These are phyloP conservation scores for Colletotrichum sp. DNA, from an alignment of 2,329 filamentous ascomycete species.

Conservation along the genomic window DNA sequence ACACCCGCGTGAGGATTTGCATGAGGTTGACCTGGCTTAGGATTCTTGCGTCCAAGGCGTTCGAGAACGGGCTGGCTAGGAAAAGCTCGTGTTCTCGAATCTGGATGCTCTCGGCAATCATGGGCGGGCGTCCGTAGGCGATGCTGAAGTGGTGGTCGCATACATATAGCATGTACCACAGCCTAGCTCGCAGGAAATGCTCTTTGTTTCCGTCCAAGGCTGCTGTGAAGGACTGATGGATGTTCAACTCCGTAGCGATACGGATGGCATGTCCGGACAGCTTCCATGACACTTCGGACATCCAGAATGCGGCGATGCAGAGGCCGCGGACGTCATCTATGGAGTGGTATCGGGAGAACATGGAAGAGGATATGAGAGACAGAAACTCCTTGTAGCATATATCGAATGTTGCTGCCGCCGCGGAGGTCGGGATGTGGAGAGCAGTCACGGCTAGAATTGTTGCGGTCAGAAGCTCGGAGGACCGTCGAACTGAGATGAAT, in stretches of 20 bases:
- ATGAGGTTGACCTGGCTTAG: slow-evolving; percentile 25
- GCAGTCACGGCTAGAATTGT: slow-evolving; percentile 64
- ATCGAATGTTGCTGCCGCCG: slow-evolving; percentile 54
- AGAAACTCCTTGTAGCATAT: slow-evolving; percentile 63
- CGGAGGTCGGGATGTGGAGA: slow-evolving; percentile 60
- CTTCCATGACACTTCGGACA: slow-evolving; percentile 66
- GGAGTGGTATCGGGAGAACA: slow-evolving; percentile 62
- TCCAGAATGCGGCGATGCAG: slow-evolving; percentile 67
- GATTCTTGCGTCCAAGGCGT: slow-evolving; percentile 24
- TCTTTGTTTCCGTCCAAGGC: slow-evolving; percentile 50
- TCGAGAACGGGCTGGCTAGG: slow-evolving; percentile 24
- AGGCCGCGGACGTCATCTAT: slow-evolving; percentile 64
- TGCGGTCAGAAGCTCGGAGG: slow-evolving; percentile 60
- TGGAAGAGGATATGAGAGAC: slow-evolving; percentile 58
- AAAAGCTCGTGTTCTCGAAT: slow-evolving; percentile 31
- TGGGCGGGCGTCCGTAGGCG: slow-evolving; percentile 34
- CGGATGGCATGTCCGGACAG: slow-evolving; percentile 62
- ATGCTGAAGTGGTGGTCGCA: slow-evolving; percentile 38
- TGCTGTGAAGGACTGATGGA: slow-evolving; percentile 58
- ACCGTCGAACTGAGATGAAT: slow-evolving; percentile 54
- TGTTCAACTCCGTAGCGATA: slow-evolving; percentile 60
- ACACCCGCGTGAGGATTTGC: slow-evolving; percentile 24
- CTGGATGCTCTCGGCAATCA: slow-evolving; percentile 26
- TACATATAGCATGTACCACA: slow-evolving; percentile 57
- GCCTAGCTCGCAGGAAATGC: slow-evolving; percentile 57